Evolutionary conservation across 1,284 basidiomycete species (phyloP).

Genomic region (Pseudozyma flocculosa): DNA sequence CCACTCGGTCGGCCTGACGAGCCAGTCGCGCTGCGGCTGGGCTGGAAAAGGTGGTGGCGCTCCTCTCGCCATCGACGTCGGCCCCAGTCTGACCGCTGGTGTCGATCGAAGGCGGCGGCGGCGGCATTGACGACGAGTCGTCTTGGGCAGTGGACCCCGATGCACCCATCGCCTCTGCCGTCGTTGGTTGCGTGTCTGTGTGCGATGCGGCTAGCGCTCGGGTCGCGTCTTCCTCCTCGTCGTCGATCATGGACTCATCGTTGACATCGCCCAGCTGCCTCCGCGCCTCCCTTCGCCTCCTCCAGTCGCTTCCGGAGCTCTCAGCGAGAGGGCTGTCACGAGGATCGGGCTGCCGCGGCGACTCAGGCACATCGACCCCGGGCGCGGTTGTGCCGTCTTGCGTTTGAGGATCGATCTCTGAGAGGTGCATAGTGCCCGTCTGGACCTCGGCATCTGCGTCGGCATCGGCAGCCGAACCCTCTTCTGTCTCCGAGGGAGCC

Average conservation of each 20-base stretch:
- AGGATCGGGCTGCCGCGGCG: neutral
- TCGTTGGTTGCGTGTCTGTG: no score
- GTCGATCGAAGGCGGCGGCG: constrained; percentile 12
- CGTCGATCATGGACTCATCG: constrained; percentile 1
- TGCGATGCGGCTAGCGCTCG: no score
- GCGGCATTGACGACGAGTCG: neutral
- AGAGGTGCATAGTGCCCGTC: neutral
- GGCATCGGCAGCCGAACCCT: neutral
- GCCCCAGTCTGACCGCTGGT: constrained; percentile 17
- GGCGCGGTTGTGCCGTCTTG: no score
- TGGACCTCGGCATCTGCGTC: neutral
- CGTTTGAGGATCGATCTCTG: neutral
- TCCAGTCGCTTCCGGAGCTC: neutral
- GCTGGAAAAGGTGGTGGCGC: constrained; percentile 29
- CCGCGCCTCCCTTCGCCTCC: neutral
- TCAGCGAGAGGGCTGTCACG: neutral
- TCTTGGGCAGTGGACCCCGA: constrained; percentile 4
- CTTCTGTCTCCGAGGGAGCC: constrained; percentile 1
- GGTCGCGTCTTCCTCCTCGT: no score
- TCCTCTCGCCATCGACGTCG: constrained; percentile 23
- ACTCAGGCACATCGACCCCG: no score
- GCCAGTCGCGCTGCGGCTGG: constrained; percentile 29
- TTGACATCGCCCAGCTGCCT: neutral
- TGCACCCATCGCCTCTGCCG: no score
- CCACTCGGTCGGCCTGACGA: constrained; percentile 10